phyloP scores from a whole-genome alignment of 108 stramenopile genomes.

The Nitzschia sp. region DNA sequence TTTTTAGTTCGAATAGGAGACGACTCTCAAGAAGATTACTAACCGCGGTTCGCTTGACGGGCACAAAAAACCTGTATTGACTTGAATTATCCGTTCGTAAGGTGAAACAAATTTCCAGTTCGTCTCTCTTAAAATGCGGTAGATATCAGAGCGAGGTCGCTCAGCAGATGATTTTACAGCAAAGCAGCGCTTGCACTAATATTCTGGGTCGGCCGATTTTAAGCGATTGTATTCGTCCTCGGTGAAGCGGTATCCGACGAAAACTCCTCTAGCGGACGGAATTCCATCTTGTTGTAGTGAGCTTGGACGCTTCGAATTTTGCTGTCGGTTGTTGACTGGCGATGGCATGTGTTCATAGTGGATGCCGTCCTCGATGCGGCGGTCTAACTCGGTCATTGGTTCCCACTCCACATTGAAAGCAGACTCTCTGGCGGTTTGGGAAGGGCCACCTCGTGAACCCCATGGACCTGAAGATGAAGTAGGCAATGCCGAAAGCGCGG shows the following conservation, averaged over 20 bases:
- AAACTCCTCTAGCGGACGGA: conserved; percentile 28
- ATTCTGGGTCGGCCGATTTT: conserved; percentile 33
- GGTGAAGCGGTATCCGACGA: conserved; percentile 40
- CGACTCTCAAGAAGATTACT: no score
- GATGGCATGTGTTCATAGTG: conserved; percentile 40
- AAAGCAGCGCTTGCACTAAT: background rate
- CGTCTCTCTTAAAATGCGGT: no score
- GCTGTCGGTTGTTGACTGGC: background rate
- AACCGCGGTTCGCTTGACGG: no score
- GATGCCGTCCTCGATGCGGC: conserved; percentile 48
- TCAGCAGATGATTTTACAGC: no score
- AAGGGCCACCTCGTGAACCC: conserved; percentile 28
- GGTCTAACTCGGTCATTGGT: conserved; percentile 42
- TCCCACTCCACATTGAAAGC: conserved; percentile 49
- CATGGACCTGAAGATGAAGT: background rate
- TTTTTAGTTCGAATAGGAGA: no score
- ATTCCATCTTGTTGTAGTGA: background rate
- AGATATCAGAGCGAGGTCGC: no score
- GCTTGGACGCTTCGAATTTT: background rate
- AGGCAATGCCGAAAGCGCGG: background rate
- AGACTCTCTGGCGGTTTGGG: conserved; percentile 38
- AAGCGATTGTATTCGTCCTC: conserved; percentile 38
- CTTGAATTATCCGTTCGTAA: no score
- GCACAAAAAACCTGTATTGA: no score
- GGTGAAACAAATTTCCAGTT: no score